Base-by-base conservation (phyloP, 805 yeast species). In the Starmerella cellae region DNA sequence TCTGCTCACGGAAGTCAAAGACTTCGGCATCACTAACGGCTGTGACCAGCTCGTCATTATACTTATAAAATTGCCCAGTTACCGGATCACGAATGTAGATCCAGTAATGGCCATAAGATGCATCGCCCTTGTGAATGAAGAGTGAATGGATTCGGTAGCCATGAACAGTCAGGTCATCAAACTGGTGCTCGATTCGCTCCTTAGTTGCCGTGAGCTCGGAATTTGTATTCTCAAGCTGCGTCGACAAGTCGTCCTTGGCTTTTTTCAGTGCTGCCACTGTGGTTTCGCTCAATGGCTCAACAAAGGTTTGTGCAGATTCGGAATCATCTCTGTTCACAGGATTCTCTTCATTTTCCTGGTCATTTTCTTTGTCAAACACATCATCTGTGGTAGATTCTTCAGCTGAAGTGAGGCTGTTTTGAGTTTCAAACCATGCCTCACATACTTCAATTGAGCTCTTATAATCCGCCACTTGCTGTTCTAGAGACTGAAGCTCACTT, bases 101-200 rank as follows among this genome's bases (percentile, higher is more conserved):
- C 96, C 97, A 91, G 60, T 91, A 91, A 61, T 91, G 98, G 2
- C 98, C 98, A 56, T 82, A 88, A 39, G 84, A 77, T 0, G 95
- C 97, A 55, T 85, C 93, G 5, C 98, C 98, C 39, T 95, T 68
- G 60, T 91, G 98, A 37, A 91, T 84, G 57, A 91, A 91, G 5
- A 88, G 77, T 0, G 97, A 94, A 64, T 87, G 88, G 11, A 91
- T 68, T 0, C 82, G 70, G 60, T 88, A 91, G 0, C 87, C 94
- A 23, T 78, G 69, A 38, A 68, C 62, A 39, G 68, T 71, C 61
- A 80, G 73, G 6, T 67, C 65, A 17, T 67, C 66, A 57, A 82
- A 91, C 51, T 81, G 91, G 24, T 60, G 60, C 18, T 71, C 64
- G 8, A 84, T 71, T 37, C 64, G 64, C 1, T 50, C 48, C 41